These are phyloP conservation scores for barley (Hordeum vulgare) DNA, from an alignment of 176 grass and related monocot genomes.

Conservation along the genomic window MorexV3_pseudomolecules_assembly NC_058520.1:195902514-195903013, in stretches of 20 bases:
- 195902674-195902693: background rate
- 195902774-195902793: background rate
- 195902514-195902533: background rate
- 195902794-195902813: slow-evolving; percentile 10
- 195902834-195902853: slow-evolving; percentile 12
- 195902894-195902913: background rate
- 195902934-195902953: slow-evolving; percentile 12
- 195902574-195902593: background rate
- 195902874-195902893: slow-evolving; percentile 13
- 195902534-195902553: background rate
- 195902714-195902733: background rate
- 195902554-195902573: background rate
- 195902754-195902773: background rate
- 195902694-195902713: background rate
- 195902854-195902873: background rate
- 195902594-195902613: background rate
- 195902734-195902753: background rate
- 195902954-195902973: background rate
- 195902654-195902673: background rate
- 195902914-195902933: background rate
- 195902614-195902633: background rate
- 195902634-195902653: background rate
- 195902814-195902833: background rate
- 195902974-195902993: background rate
- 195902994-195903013: background rate